phyloP scores from a whole-genome alignment of 2,329 filamentous ascomycete genomes.

The Cordyceps cicadae region DNA sequence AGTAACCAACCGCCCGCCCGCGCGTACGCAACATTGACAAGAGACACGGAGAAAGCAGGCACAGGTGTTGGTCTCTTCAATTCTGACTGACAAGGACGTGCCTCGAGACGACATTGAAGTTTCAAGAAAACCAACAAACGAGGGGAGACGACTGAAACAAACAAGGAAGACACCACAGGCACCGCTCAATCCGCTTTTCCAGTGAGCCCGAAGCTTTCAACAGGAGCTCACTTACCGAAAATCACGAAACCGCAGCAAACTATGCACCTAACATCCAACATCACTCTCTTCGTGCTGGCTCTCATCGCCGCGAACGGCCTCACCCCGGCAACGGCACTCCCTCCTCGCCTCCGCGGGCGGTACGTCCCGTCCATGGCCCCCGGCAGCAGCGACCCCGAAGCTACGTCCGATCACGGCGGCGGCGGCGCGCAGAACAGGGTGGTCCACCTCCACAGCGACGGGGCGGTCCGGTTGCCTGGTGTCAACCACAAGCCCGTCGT shows the following conservation, averaged over 20 bases:
- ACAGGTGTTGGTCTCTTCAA: no score
- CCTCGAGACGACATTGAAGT: no score
- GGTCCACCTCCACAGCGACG: neutral
- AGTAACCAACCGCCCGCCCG: no score
- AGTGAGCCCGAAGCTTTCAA: neutral
- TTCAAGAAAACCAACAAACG: no score
- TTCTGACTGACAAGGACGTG: no score
- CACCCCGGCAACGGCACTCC: neutral
- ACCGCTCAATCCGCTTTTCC: neutral
- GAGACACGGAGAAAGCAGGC: no score
- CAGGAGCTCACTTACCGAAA: neutral
- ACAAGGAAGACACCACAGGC: neutral
- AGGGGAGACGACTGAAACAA: neutral
- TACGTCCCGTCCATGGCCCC: neutral
- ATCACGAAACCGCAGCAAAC: neutral
- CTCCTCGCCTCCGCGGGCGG: neutral
- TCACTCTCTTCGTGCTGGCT: neutral
- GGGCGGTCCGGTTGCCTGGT: neutral
- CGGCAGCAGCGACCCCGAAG: neutral
- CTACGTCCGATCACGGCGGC: neutral
- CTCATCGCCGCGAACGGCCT: neutral
- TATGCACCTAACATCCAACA: neutral
- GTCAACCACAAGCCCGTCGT: neutral
- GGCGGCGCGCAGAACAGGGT: no score
- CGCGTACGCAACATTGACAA: no score